Evolutionary conservation across 495 filamentous ascomycete species (phyloP).

Genomic region (Aspergillus biplanus): DNA sequence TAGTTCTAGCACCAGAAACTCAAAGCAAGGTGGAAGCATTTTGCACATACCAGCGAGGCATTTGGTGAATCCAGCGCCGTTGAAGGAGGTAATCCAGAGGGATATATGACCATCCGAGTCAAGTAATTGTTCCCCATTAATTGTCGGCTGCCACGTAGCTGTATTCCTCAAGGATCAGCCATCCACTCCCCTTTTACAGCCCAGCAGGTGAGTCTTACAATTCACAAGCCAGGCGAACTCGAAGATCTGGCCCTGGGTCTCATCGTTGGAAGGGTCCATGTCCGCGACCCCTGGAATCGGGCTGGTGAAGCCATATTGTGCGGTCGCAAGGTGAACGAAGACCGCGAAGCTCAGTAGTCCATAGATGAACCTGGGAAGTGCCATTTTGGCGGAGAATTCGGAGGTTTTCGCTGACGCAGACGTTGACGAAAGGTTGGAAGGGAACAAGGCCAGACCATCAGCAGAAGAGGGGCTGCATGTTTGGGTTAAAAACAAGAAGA

Average conservation of each 20-base stretch:
- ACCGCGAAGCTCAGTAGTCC: background rate
- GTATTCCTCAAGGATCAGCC: background rate
- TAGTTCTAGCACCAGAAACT: background rate
- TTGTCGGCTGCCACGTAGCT: conserved; percentile 2
- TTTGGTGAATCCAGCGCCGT: background rate
- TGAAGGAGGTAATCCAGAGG: background rate
- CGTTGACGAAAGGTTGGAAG: background rate
- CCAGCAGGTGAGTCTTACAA: background rate
- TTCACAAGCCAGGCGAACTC: conserved; percentile 1
- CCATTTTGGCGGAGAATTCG: background rate
- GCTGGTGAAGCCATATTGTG: background rate
- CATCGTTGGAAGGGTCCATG: background rate
- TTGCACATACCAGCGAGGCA: background rate
- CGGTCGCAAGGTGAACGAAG: background rate
- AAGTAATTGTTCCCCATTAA: background rate
- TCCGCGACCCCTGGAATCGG: background rate
- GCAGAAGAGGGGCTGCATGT: background rate
- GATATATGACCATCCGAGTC: conserved; percentile 1
- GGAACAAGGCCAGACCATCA: background rate
- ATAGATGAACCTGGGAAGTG: background rate
- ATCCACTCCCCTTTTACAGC: background rate
- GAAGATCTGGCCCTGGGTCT: background rate
- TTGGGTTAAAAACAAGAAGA: background rate
- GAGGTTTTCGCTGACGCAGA: background rate
- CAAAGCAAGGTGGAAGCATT: background rate